Conservation (phyloP, 768 basidiomycete species). For the Calvatia gigantea region DNA sequence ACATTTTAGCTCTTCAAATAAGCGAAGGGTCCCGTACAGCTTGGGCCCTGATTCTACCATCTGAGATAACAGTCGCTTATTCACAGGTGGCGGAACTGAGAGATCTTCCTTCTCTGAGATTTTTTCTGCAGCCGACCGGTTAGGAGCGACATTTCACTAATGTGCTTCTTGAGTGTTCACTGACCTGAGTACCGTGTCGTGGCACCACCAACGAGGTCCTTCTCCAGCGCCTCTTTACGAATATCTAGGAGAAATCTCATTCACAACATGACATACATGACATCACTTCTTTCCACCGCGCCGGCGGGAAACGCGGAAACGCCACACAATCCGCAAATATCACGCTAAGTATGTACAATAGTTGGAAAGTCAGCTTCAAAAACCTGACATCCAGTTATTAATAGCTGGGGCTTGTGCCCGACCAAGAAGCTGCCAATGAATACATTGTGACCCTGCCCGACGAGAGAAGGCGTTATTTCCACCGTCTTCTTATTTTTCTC, state of each 20-base stretch:
- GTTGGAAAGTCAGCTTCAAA: no score
- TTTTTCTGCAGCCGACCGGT: not conserved
- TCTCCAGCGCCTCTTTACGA: not conserved
- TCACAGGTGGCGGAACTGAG: conserved; percentile 1
- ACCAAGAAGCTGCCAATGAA: not conserved
- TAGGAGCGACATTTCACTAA: no score
- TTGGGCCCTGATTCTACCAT: not conserved
- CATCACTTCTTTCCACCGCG: not conserved
- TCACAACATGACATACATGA: not conserved
- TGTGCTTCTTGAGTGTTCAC: no score
- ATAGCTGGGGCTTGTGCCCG: no score
- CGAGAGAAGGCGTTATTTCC: not conserved
- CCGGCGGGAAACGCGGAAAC: conserved; percentile 1
- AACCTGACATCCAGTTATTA: no score
- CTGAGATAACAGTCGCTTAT: not conserved
- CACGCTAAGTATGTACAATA: no score
- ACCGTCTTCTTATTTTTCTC: not conserved
- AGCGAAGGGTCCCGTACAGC: not conserved
- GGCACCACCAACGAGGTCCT: not conserved
- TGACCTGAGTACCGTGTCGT: no score
- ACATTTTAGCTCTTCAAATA: no score
- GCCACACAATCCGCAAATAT: not conserved
- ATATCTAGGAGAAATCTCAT: not conserved
- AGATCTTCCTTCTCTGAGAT: not conserved
- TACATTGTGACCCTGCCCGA: not conserved